Conservation (phyloP, 202 grass and related monocot species). For the Schoenoplectus tabernaemontani region DNA sequence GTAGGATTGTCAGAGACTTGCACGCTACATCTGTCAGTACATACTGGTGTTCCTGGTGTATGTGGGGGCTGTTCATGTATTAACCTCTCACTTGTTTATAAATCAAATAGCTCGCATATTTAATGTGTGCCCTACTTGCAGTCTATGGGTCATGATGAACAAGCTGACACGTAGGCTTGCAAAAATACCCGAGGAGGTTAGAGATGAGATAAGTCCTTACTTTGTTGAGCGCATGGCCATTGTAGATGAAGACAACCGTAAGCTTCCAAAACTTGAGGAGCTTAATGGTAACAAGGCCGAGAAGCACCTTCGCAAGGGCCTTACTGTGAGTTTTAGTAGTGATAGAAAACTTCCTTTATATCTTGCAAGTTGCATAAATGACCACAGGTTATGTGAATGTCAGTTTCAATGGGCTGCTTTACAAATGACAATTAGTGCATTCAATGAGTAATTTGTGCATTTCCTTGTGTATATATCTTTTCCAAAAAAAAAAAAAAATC, state of each 20-base stretch:
- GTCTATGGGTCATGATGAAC: constrained; percentile 99
- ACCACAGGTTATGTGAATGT: neutral
- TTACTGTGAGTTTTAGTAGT: constrained; percentile 57
- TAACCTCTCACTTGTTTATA: neutral
- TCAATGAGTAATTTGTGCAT: neutral
- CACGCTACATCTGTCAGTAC: no score
- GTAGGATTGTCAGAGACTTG: no score
- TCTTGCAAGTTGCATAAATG: neutral
- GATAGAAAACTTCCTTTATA: neutral
- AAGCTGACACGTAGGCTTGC: constrained; percentile 78
- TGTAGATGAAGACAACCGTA: constrained; percentile 66
- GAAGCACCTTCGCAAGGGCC: constrained; percentile 72
- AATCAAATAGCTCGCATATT: neutral
- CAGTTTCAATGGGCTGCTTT: neutral
- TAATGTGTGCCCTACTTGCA: constrained; percentile 16
- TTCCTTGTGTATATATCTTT: neutral
- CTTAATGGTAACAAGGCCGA: constrained; percentile 28
- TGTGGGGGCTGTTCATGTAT: neutral
- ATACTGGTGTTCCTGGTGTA: no score
- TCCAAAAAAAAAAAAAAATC: neutral
- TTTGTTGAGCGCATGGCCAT: constrained; percentile 58
- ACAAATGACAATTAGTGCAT: neutral
- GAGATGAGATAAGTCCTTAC: constrained; percentile 71
- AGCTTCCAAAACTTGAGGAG: constrained; percentile 59
- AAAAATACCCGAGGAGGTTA: constrained; percentile 90